phyloP scores from a whole-genome alignment of 352 stramenopile species.

The Phytophthora fragariaefolia region DNA sequence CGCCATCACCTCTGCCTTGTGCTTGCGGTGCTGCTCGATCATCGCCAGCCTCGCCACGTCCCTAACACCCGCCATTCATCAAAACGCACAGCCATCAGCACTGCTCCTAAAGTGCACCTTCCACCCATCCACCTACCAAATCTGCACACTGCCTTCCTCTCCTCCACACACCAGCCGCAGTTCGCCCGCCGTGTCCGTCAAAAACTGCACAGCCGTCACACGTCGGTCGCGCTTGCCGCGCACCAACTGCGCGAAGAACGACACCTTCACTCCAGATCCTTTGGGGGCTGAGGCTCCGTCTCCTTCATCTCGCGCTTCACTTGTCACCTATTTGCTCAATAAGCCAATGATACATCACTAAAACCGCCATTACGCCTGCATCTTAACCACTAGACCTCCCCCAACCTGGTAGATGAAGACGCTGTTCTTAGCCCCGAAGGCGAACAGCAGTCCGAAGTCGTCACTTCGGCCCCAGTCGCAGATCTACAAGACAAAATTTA shows the following conservation, averaged over 20 bases:
- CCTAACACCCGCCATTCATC: conserved; percentile 33
- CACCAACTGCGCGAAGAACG: conserved; percentile 58
- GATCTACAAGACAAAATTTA: conserved; percentile 42
- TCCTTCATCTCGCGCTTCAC: background rate
- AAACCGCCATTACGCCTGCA: background rate
- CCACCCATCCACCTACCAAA: conserved; percentile 55
- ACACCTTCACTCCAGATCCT: conserved; percentile 14
- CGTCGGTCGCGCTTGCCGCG: conserved; percentile 66
- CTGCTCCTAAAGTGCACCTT: background rate
- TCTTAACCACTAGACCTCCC: no score
- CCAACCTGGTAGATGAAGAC: conserved; percentile 72
- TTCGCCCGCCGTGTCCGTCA: conserved; percentile 38
- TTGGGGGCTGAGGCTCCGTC: background rate
- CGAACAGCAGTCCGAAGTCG: conserved; percentile 45
- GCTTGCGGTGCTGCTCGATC: conserved; percentile 74
- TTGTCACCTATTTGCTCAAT: conserved; percentile 8
- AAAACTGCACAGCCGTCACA: conserved; percentile 63
- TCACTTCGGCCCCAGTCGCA: conserved; percentile 66
- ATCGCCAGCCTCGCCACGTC: conserved; percentile 52
- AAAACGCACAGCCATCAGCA: background rate
- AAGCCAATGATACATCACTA: background rate
- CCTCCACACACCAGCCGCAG: conserved; percentile 60
- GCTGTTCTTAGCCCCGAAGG: conserved; percentile 67
- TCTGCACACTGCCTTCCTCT: conserved; percentile 76
- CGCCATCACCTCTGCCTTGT: conserved; percentile 64